Evolutionary conservation across 306 rosid genomes (phyloP), one percentile per base, ranked within the genome.

Genomic region (Lithocarpus polystachyus): DNA sequence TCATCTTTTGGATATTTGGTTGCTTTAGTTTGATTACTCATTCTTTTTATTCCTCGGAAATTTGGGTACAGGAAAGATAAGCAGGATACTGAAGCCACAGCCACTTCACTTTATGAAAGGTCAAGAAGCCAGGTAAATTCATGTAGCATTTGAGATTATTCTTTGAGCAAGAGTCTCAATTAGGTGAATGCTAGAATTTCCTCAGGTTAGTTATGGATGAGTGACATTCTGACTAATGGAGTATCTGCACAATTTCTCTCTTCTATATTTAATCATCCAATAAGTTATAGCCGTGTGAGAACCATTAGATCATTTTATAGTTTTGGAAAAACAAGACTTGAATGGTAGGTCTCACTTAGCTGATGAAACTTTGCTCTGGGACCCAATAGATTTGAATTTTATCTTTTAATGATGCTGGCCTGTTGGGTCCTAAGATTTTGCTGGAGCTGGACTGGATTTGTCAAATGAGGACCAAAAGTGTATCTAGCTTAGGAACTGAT

Each of bases 121-220:
- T 89, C 92, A 69, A 87, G 81, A 81, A 94, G 76, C 84, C 88
- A 94, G 98, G 98, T 94, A 87, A 86, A 65, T 84, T 56, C 28
- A 65, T 31, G 54, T 72, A 37, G 52, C 59, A 33, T 14, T 48
- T 68, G 67, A 62, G 67, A 56, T 61, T 73, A 56, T 52, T 75
- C 28, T 64, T 54, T 82, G 11, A 43, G 65, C 54, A 75, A 24
- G 69, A 35, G 79, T 65, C 53, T 31, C 20, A 19, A 35, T 72
- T 84, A 31, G 22, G n/a, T 67, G 10, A 43, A 70, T 75, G 68
- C 45, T 26, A 76, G 78, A 62, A 26, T 65, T 61, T 72, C 56
- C 20, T 76, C 19, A 9, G 17, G 29, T 57, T 28, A 64, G 75
- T 74, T 56, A 51, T 75, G 14, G 68, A 33, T 70, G 65, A 23